Base-by-base conservation (phyloP, 805 yeast species). In the Monosporozyma aerobia region DNA sequence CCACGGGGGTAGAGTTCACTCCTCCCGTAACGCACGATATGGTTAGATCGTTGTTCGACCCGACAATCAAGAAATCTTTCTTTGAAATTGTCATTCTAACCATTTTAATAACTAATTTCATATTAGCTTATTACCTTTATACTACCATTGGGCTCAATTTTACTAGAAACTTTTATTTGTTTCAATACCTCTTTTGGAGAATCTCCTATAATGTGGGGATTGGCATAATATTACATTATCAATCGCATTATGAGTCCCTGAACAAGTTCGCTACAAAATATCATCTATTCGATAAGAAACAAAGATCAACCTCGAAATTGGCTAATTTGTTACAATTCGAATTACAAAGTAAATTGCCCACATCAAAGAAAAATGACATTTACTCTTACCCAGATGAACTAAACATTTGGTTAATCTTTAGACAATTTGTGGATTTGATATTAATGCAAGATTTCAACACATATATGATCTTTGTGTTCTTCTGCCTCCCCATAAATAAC, bases 391-490 rank as follows among this genome's bases (percentile, higher is more conserved):
- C 96, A 1, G 72, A 79, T 50, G 95, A 87, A 64, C 83, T 83
- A 71, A 87, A 86, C 67, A 81, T 90, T 32, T 87, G 96, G 96
- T 73, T 88, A 39, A 63, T 87, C 13, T 87, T 84, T 69, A 74
- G 96, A 51, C 86, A 83, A 63, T 75, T 83, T 51, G 95, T 88
- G 14, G 95, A 87, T 67, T 76, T 87, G 66, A 81, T 87, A 51
- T 74, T 87, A 61, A 87, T 87, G 95, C 86, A 82, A 67, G 96
- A 87, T 69, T 87, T 87, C 65, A 78, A 83, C 29, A 79, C 87
- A 22, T 87, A 87, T 65, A 75, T 84, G 63, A 77, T 87, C 54
- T 73, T 84, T 52, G 87, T 87, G 16, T 58, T 45, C 62, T 75
- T 69, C 52, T 78, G 71, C 37, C 70, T 75, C 52, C 74, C 69